Conservation (phyloP, 805 yeast genomes). For the Teunomyces funiuensis region DNA sequence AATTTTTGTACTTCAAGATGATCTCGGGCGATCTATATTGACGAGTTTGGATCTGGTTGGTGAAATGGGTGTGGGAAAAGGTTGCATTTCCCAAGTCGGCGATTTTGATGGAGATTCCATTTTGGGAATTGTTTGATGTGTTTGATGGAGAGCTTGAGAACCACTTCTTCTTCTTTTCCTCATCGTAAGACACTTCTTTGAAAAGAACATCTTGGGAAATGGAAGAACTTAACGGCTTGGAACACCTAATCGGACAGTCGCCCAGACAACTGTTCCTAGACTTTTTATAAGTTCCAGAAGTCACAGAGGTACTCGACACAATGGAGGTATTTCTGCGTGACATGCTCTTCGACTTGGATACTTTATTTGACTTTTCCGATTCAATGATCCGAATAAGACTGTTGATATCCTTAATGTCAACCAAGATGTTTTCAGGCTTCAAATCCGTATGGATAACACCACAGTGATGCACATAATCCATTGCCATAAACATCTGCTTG, state of each 20-base stretch:
- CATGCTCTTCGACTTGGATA: constrained; percentile 8
- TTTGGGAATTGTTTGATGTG: neutral
- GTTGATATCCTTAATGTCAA: constrained; percentile 55
- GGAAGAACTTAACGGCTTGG: constrained; percentile 44
- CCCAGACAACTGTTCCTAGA: constrained; percentile 12
- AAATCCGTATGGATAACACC: constrained; percentile 56
- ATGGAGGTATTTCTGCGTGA: constrained; percentile 12
- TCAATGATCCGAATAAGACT: constrained; percentile 47
- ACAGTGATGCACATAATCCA: constrained; percentile 62
- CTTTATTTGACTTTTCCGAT: constrained; percentile 16
- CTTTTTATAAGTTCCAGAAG: constrained; percentile 11
- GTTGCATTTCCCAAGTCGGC: constrained; percentile 96
- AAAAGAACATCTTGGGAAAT: constrained; percentile 11
- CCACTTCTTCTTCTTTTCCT: neutral
- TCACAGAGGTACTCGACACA: constrained; percentile 8
- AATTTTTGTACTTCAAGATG: constrained; percentile 35
- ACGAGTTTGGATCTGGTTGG: constrained; percentile 87
- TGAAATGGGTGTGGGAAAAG: constrained; percentile 75
- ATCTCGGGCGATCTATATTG: constrained; percentile 89
- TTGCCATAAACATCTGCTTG: constrained; percentile 52
- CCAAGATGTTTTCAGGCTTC: constrained; percentile 44
- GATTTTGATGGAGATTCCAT: constrained; percentile 53
- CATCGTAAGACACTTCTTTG: constrained; percentile 8
- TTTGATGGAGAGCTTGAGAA: neutral
- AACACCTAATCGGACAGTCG: constrained; percentile 37